A percentile compares a stretch with the other conserved stretches of the same genome.
Evolutionary conservation across 257 asterid genomes (phyloP).

Genomic region (Solanum bukasovii): DNA sequence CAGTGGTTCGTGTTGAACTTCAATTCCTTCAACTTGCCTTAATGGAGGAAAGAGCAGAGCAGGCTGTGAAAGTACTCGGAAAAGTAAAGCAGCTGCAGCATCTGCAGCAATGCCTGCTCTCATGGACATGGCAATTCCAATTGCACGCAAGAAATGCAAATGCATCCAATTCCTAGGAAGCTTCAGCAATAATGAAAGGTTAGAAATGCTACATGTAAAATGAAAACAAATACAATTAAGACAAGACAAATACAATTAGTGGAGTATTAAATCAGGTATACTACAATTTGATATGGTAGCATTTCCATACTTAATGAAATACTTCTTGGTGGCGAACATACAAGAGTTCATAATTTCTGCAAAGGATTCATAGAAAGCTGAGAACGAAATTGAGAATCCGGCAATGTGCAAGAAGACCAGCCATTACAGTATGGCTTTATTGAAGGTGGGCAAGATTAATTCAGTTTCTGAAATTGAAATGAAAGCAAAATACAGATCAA

Average conservation of each 20-base stretch:
- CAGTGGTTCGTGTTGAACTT: slow-evolving; percentile 55
- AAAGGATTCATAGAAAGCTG: not conserved
- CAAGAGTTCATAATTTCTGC: not conserved
- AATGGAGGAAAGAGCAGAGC: slow-evolving; percentile 92
- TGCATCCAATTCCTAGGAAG: slow-evolving; percentile 99
- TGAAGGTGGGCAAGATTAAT: not conserved
- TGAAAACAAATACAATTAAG: not conserved
- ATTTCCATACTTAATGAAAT: not conserved
- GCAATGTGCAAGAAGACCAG: not conserved
- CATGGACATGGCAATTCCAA: slow-evolving; percentile 98
- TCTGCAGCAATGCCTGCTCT: slow-evolving; percentile 97
- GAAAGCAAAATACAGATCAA: not conserved
- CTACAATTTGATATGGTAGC: not conserved
- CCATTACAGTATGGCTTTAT: not conserved
- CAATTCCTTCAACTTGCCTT: slow-evolving; percentile 88
- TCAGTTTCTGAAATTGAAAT: not conserved
- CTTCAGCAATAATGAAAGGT: slow-evolving; percentile 34
- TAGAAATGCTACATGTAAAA: slow-evolving; percentile 11
- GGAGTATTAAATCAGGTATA: not conserved
- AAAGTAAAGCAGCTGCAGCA: slow-evolving; percentile 98
- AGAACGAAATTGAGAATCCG: not conserved
- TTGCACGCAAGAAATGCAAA: slow-evolving; percentile 94
- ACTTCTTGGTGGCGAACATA: not conserved
- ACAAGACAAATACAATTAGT: not conserved
- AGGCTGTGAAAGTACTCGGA: slow-evolving; percentile 93